Percentiles rank a stretch among this genome's conserved stretches.
Evolutionary conservation across 768 basidiomycete genomes (phyloP).

Genomic region (Trametes elegans): DNA sequence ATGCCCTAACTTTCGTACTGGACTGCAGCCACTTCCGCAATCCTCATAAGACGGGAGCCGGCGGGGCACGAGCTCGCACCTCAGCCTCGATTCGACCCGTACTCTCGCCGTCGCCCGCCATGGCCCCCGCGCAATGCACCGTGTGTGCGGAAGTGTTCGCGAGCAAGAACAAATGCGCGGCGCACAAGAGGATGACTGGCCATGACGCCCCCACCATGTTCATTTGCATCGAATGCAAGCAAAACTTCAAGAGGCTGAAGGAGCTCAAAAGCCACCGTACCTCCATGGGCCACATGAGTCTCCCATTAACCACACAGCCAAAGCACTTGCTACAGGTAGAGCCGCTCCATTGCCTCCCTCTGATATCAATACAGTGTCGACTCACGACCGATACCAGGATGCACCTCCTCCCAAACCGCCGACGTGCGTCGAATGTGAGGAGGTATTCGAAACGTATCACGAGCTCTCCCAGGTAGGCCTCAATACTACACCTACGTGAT

Average conservation of each 20-base stretch:
- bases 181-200: not conserved
- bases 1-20: not conserved
- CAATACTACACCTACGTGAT: too few species aligned
- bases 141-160: not conserved
- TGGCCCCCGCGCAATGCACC: conserved; percentile 1
- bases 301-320: not conserved
- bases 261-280: not conserved
- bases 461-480: too few species aligned
- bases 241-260: not conserved
- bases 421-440: too few species aligned
- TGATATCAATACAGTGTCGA: not conserved
- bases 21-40: not conserved
- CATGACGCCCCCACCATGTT: not conserved
- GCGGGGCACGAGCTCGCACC: too few species aligned
- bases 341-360: too few species aligned
- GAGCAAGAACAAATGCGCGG: conserved; percentile 1
- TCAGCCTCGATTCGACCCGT: too few species aligned
- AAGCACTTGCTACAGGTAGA: not conserved
- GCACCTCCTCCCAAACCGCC: too few species aligned
- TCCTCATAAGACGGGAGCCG: not conserved
- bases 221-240: conserved; percentile 2
- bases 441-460: too few species aligned
- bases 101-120: not conserved
- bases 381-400: too few species aligned
- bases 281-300: not conserved